Conservation (phyloP, 495 filamentous ascomycete genomes). For the Daldinia decipiens region DNA sequence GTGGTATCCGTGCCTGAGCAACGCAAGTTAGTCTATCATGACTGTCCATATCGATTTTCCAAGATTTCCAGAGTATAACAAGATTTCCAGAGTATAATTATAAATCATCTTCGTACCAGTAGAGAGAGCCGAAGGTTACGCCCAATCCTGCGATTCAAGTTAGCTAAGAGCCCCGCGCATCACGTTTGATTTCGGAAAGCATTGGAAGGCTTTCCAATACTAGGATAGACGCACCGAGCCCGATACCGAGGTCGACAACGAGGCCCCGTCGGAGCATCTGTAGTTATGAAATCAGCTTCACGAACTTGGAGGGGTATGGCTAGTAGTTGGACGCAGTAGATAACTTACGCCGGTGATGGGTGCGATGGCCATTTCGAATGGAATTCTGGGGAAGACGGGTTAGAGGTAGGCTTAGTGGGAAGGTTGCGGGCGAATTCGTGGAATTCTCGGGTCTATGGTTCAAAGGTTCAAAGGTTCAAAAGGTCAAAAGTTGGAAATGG, state of each 20-base stretch:
- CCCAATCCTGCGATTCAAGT: slow-evolving; percentile 53
- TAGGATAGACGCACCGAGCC: slow-evolving; percentile 52
- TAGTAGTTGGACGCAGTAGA: slow-evolving; percentile 22
- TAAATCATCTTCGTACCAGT: slow-evolving; percentile 54
- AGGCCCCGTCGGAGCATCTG: slow-evolving; percentile 64
- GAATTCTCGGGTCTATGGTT: slow-evolving; percentile 3
- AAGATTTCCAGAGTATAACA: background rate
- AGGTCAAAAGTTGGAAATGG: slow-evolving; percentile 26
- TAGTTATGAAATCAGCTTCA: slow-evolving; percentile 24
- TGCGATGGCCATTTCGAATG: slow-evolving; percentile 55
- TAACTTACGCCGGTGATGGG: slow-evolving; percentile 57
- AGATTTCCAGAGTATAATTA: slow-evolving; percentile 3
- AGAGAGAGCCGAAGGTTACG: slow-evolving; percentile 55
- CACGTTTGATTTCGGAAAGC: background rate
- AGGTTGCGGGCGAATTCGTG: slow-evolving; percentile 7
- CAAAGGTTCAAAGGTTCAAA: no score
- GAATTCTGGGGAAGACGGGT: slow-evolving; percentile 24
- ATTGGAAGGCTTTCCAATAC: background rate
- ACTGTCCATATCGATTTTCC: background rate
- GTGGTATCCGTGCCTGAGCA: slow-evolving; percentile 61
- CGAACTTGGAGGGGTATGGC: slow-evolving; percentile 2
- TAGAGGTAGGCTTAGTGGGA: slow-evolving; percentile 9
- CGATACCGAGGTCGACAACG: slow-evolving; percentile 57
- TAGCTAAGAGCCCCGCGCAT: slow-evolving; percentile 8
- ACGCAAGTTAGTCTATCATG: slow-evolving; percentile 32